These are phyloP conservation scores for Phytophthora ramorum DNA, from an alignment of 352 stramenopile genomes.

Conservation along the genomic window DNA sequence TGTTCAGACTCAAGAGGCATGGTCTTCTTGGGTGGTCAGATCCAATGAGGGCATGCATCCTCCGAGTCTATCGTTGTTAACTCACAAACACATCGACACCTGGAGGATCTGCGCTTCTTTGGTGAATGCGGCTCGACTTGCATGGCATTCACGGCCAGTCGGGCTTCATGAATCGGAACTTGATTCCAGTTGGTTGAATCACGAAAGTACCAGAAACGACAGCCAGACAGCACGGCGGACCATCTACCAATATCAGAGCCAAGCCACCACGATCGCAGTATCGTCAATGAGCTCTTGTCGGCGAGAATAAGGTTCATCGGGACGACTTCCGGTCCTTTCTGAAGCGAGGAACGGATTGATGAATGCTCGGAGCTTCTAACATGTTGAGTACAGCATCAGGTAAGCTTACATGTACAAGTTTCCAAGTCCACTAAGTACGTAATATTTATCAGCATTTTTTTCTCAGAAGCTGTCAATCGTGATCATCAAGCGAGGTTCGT, in stretches of 20 bases:
- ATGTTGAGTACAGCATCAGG: no score
- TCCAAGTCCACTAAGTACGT: not conserved
- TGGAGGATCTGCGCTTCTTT: no score
- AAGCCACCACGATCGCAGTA: not conserved
- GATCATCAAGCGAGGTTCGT: slow-evolving; percentile 5
- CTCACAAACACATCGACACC: no score
- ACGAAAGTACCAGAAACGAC: not conserved
- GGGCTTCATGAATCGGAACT: not conserved
- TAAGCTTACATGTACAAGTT: no score
- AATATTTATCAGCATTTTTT: slow-evolving; percentile 10
- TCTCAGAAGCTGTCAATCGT: slow-evolving; percentile 26
- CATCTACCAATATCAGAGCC: not conserved
- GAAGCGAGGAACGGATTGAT: not conserved
- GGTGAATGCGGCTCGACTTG: no score
- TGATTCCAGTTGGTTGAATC: not conserved
- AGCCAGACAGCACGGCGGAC: not conserved
- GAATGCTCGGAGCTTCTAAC: no score
- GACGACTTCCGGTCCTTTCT: not conserved
- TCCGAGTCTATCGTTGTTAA: no score
- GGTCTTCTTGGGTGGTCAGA: no score
- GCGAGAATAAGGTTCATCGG: not conserved
- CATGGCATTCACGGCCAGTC: no score
- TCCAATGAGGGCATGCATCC: no score
- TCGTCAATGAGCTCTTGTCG: not conserved
- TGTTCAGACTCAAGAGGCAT: no score